Conservation (phyloP, 768 basidiomycete species). For the Amanita thiersii region DNA sequence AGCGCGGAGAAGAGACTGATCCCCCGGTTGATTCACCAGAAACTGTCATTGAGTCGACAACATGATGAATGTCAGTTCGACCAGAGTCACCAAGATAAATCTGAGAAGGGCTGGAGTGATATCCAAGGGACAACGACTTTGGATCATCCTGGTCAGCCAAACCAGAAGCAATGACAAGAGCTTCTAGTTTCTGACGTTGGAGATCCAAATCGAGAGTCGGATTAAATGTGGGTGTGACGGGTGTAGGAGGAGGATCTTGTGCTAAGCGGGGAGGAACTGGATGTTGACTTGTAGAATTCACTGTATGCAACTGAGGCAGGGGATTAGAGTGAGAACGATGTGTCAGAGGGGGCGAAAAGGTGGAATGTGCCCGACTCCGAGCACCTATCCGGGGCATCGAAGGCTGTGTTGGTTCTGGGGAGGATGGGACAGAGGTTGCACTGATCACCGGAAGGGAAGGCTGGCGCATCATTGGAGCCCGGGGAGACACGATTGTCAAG, state of each 20-base stretch:
- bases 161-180: conserved; percentile 9
- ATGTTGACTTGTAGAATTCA: neutral
- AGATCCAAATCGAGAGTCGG: neutral
- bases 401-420: no score
- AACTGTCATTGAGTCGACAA: neutral
- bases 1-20: neutral
- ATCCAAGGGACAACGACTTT: neutral
- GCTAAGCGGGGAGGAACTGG: neutral
- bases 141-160: conserved; percentile 4
- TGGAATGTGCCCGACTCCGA: no score
- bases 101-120: conserved; percentile 1
- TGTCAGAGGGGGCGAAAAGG: neutral
- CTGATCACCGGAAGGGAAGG: conserved; percentile 7
- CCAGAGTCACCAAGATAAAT: neutral
- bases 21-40: neutral
- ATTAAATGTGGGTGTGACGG: neutral
- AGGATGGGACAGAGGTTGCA: neutral
- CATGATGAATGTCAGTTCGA: neutral
- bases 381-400: no score
- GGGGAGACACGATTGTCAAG: neutral
- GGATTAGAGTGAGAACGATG: neutral
- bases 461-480: conserved; percentile 2
- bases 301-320: neutral
- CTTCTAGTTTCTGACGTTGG: conserved; percentile 7
- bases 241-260: neutral